A percentile compares a stretch with the other conserved stretches of the same genome.
Evolutionary conservation across 129 eudicot genomes (phyloP).

Genomic region (Lactuca sativa): DNA sequence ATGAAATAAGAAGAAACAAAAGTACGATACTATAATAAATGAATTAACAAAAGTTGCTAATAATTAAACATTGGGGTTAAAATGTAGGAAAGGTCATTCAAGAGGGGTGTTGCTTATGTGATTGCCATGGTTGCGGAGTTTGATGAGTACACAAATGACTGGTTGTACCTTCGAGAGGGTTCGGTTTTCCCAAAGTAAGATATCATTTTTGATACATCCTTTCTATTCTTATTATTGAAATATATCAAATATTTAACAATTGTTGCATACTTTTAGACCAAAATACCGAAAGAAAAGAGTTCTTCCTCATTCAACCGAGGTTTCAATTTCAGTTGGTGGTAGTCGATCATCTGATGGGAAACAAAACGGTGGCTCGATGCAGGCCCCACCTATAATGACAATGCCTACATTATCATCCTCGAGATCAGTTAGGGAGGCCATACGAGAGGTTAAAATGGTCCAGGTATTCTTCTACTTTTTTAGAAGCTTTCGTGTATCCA

Average conservation of each 20-base stretch:
- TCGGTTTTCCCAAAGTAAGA: slow-evolving; percentile 91
- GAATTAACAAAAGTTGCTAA: too few relatives aligned
- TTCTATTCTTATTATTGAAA: not conserved
- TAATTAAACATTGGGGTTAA: slow-evolving; percentile 6
- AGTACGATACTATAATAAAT: too few relatives aligned
- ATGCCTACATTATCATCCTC: slow-evolving; percentile 73
- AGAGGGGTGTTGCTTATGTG: slow-evolving; percentile 79
- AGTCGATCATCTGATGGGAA: slow-evolving; percentile 45
- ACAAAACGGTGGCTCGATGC: slow-evolving; percentile 35
- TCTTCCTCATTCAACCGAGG: slow-evolving; percentile 49
- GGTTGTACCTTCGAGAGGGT: slow-evolving; percentile 96
- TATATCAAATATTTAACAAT: not conserved
- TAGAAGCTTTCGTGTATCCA: too few relatives aligned
- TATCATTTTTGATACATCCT: not conserved
- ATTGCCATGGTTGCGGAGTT: slow-evolving; percentile 96
- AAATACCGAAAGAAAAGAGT: slow-evolving; percentile 65
- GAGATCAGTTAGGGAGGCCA: slow-evolving; percentile 77
- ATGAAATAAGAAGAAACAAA: not conserved
- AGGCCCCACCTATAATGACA: slow-evolving; percentile 61
- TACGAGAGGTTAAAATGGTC: slow-evolving; percentile 88
- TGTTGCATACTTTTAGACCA: slow-evolving; percentile 57
- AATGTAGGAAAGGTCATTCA: slow-evolving; percentile 84
- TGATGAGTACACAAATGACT: slow-evolving; percentile 95
- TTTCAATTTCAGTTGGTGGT: slow-evolving; percentile 44
- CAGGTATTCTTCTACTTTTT: slow-evolving; percentile 51